Base-by-base conservation (phyloP, 495 filamentous ascomycete species). In the Hypoxylon subgilvum region DNA sequence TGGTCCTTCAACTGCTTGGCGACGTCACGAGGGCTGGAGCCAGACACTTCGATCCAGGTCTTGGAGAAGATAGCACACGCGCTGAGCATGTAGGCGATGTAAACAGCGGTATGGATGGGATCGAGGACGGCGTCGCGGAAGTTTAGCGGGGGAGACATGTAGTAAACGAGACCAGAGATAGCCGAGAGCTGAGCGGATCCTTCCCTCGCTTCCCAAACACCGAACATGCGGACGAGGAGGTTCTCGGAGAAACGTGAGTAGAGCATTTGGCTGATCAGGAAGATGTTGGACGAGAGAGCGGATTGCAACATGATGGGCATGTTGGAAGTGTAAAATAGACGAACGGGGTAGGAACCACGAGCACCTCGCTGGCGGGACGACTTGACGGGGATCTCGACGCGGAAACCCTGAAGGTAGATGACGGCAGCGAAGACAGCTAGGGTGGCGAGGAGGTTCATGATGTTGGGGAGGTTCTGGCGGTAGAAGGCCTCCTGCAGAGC, bases 271-370 rank as follows among this genome's bases (percentile, higher is more conserved):
- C 86, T 90, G 81, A 99, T 87, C 40, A 97, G 79, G 86, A 99
- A 99, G 79, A 99, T 86, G 82, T 99, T 97, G 81, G 95, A 96
- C 67, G 90, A 96, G 55, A 99, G 84, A 46, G 95, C 93, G 34
- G 91, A 96, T 80, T 97, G 95, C 63, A 99, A 83, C 95, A 99
- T 97, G 80, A 99, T 99, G 66, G 95, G 95, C 95, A 99, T 91
- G 84, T 91, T 91, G 67, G 86, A 89, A 63, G 88, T 92, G 75
- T 92, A 92, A 80, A 91, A 92, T 31, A 91, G 86, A 66, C 88
- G 87, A 70, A 91, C 82, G 48, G 84, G 84, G 72, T 86, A 95
- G 70, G 78, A 91, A 78, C 81, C 95, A 67, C 95, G 92, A 76
- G 96, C 95, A 72, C 95, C 95, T 81, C 95, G 91, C 80, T 97